Conservation (phyloP, 306 rosid genomes). For the Lathyrus sativus region DNA sequence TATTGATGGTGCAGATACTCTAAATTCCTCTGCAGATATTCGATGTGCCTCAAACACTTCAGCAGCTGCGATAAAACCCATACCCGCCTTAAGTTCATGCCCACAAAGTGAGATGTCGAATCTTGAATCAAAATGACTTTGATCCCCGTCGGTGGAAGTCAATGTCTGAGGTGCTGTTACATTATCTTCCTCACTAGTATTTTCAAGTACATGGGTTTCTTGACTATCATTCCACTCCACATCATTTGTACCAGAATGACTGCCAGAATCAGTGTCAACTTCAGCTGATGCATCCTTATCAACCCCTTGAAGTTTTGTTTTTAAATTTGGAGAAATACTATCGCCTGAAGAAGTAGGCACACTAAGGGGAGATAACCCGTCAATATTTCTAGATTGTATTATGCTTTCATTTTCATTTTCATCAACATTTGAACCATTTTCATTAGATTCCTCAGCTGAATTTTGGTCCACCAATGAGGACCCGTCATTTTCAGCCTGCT, state of each 20-base stretch:
- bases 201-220: constrained; percentile 38
- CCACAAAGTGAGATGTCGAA: constrained; percentile 87
- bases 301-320: constrained; percentile 36
- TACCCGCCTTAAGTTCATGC: constrained; percentile 66
- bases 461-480: constrained; percentile 40
- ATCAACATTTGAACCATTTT: constrained; percentile 37
- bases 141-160: constrained; percentile 43
- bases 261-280: constrained; percentile 37
- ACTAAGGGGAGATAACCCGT: constrained; percentile 38
- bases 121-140: constrained; percentile 45
- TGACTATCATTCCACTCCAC: constrained; percentile 40
- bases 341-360: constrained; percentile 39
- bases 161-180: constrained; percentile 40
- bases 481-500: constrained; percentile 38
- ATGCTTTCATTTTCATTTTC: constrained; percentile 40
- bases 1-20: constrained; percentile 58
- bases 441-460: constrained; percentile 39
- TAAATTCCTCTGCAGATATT: constrained; percentile 63
- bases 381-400: constrained; percentile 33
- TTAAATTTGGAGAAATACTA: constrained; percentile 35
- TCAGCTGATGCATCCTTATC: constrained; percentile 43
- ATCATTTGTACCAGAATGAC: constrained; percentile 38
- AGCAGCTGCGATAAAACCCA: constrained; percentile 77
- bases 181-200: constrained; percentile 42
- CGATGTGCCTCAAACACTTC: constrained; percentile 67